Conservation (phyloP, 2,329 filamentous ascomycete genomes). For the Sporothrix mexicana region DNA sequence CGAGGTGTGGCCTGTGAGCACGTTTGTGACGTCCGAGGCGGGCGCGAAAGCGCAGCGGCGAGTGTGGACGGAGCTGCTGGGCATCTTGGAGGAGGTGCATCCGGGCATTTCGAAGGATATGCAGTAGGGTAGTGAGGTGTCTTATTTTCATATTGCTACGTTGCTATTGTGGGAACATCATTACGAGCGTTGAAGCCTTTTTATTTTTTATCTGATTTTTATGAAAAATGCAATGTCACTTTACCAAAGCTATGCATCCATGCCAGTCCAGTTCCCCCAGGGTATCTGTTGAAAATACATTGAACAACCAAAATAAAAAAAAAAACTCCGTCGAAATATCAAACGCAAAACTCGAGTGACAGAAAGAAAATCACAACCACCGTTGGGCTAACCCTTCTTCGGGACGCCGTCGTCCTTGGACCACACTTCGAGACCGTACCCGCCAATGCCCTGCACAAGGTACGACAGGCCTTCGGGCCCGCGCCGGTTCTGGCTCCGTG, state of each 20-base stretch:
- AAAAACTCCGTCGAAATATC: not conserved
- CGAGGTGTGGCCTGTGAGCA: conserved; percentile 41
- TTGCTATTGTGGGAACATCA: not conserved
- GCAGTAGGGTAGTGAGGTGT: conserved; percentile 10
- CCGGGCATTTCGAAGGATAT: conserved; percentile 47
- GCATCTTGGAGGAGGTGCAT: conserved; percentile 51
- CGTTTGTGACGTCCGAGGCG: conserved; percentile 47
- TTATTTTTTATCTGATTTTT: conserved; percentile 1
- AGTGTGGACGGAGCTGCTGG: conserved; percentile 52
- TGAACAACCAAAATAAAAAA: not conserved
- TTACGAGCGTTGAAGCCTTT: conserved; percentile 22
- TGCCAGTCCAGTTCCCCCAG: conserved; percentile 19
- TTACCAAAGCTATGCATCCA: conserved; percentile 8
- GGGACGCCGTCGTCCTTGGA: conserved; percentile 28
- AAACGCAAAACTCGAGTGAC: not conserved
- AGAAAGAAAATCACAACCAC: not conserved
- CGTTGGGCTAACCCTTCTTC: not conserved
- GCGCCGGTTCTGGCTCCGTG: conserved; percentile 64
- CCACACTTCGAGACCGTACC: conserved; percentile 60
- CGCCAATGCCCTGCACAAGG: conserved; percentile 57
- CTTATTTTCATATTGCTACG: not conserved
- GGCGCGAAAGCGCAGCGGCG: conserved; percentile 47
- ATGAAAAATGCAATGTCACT: not conserved
- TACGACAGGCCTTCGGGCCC: conserved; percentile 70
- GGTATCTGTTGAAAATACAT: conserved; percentile 36